phyloP scores from a whole-genome alignment of 2,329 filamentous ascomycete genomes.

The Epicoccum nigrum region DNA sequence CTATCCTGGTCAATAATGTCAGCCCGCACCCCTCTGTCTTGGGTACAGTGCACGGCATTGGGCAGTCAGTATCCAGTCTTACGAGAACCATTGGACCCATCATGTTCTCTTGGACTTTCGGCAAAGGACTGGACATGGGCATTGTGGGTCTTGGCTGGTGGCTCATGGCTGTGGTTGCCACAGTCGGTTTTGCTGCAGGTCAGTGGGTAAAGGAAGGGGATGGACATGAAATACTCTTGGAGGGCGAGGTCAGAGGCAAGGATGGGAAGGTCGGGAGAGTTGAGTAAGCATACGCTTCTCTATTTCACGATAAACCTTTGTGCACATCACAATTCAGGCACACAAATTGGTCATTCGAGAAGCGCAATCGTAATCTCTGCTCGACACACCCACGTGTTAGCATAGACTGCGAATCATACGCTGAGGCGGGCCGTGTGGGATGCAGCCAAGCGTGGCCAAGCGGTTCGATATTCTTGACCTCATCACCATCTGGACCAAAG shows the following conservation, averaged over 20 bases:
- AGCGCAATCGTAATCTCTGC: neutral
- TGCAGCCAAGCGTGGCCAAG: constrained; percentile 17
- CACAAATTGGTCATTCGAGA: neutral
- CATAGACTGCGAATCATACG: constrained; percentile 5
- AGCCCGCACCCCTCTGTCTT: constrained; percentile 62
- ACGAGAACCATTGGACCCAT: constrained; percentile 67
- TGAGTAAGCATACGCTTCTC: neutral
- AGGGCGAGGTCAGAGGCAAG: constrained; percentile 62
- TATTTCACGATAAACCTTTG: neutral
- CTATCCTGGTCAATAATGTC: constrained; percentile 58
- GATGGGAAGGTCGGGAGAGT: constrained; percentile 29
- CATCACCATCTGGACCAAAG: constrained; percentile 10
- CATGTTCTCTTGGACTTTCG: constrained; percentile 66
- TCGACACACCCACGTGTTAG: constrained; percentile 8
- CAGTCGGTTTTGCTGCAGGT: constrained; percentile 58
- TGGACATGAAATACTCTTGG: constrained; percentile 69
- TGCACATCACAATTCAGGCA: neutral
- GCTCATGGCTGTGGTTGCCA: constrained; percentile 58
- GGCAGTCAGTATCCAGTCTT: constrained; percentile 64
- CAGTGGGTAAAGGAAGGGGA: constrained; percentile 65
- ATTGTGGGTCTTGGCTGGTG: constrained; percentile 66
- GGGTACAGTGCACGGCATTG: constrained; percentile 64
- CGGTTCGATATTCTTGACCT: constrained; percentile 7
- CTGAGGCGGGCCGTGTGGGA: constrained; percentile 8
- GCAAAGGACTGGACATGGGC: constrained; percentile 62